Conservation (phyloP, 768 basidiomycete genomes). For the Trichaptum fuscoviolaceum region DNA sequence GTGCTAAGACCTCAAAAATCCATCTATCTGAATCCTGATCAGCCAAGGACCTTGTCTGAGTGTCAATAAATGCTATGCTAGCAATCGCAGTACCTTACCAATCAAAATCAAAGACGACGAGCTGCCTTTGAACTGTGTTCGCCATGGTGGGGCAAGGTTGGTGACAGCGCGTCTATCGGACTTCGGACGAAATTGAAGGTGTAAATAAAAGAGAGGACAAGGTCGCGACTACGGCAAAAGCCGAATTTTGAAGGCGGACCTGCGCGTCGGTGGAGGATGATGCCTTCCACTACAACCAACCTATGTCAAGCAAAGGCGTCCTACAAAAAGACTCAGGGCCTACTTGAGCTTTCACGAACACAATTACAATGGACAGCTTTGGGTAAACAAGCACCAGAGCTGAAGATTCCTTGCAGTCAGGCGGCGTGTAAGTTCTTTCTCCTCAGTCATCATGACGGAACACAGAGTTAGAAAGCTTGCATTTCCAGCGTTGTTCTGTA, state of each 20-base stretch:
- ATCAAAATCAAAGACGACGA: conserved; percentile 96
- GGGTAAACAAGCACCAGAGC: conserved; percentile 56
- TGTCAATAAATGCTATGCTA: neutral
- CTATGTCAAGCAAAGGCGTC: conserved; percentile 70
- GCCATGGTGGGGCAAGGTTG: conserved; percentile 1
- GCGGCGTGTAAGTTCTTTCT: conserved; percentile 49
- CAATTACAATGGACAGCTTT: conserved; percentile 80
- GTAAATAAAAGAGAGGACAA: neutral
- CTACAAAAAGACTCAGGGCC: conserved; percentile 78
- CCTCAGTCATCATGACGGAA: conserved; percentile 11
- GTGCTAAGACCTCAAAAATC: conserved; percentile 83
- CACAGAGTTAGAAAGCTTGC: conserved; percentile 14
- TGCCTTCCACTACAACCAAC: conserved; percentile 45
- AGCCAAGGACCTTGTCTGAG: conserved; percentile 62
- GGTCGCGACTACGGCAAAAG: conserved; percentile 4
- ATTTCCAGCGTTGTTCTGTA: conserved; percentile 70
- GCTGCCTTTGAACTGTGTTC: conserved; percentile 45
- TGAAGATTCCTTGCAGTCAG: conserved; percentile 56
- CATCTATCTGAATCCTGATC: conserved; percentile 98
- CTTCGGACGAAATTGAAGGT: neutral
- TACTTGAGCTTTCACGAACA: conserved; percentile 66
- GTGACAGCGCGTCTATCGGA: neutral
- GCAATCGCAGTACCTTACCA: conserved; percentile 44
- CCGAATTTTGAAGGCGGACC: conserved; percentile 10
- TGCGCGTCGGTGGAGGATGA: conserved; percentile 19